Conservation (phyloP, 208 protist species). For the Trypanosoma conorhini region DNA sequence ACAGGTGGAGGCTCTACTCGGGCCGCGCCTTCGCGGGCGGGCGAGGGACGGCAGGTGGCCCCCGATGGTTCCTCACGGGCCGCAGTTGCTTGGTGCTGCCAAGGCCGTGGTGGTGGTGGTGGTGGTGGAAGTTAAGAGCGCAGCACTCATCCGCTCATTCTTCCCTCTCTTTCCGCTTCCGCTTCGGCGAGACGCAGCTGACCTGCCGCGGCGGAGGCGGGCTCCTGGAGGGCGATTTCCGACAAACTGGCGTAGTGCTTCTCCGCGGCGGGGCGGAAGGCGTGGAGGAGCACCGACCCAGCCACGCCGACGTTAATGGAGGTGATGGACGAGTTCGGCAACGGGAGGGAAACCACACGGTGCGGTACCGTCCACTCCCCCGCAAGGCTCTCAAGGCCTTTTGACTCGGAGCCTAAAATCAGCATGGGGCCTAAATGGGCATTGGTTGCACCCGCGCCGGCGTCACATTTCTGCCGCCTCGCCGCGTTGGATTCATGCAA, state of each 20-base stretch:
- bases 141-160: neutral
- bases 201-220: no score
- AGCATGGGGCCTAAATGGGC: conserved; percentile 56
- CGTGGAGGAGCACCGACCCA: conserved; percentile 69
- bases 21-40: no score
- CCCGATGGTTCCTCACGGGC: no score
- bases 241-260: conserved; percentile 43
- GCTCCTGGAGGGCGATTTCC: neutral
- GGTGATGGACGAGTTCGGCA: conserved; percentile 66
- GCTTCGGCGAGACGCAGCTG: neutral
- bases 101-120: no score
- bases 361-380: conserved; percentile 65
- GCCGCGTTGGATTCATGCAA: conserved; percentile 51
- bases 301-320: conserved; percentile 86
- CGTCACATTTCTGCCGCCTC: neutral
- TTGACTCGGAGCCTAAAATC: conserved; percentile 77
- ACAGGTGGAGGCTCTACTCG: no score
- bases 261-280: conserved; percentile 58
- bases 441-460: neutral
- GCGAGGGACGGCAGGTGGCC: no score
- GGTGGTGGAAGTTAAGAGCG: no score
- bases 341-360: conserved; percentile 63
- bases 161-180: neutral
- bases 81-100: no score
- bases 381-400: conserved; percentile 49